phyloP scores from a whole-genome alignment of 805 yeast species.

The Soucietia sequanensis region DNA sequence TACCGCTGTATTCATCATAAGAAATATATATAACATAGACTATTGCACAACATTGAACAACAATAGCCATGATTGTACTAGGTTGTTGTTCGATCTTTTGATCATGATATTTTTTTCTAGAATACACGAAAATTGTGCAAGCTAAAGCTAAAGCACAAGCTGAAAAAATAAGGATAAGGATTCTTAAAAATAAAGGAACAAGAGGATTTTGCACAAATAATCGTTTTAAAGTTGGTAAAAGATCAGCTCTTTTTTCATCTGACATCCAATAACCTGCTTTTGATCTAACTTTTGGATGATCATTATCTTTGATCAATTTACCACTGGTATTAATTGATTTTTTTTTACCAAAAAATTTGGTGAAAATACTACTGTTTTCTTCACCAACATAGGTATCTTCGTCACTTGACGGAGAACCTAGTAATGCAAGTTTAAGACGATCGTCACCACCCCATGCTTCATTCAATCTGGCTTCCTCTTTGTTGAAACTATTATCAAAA shows the following conservation, averaged over 20 bases:
- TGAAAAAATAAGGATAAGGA: conserved; percentile 49
- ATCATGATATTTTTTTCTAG: conserved; percentile 32
- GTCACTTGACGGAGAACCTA: conserved; percentile 34
- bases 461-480: conserved; percentile 38
- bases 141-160: conserved; percentile 74
- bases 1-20: conserved; percentile 87
- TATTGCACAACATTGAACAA: conserved; percentile 76
- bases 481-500: conserved; percentile 21
- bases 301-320: conserved; percentile 29
- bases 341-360: conserved; percentile 1
- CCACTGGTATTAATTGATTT: conserved; percentile 8
- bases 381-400: conserved; percentile 23
- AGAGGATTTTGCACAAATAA: conserved; percentile 73
- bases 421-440: conserved; percentile 53
- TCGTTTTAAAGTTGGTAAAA: conserved; percentile 60
- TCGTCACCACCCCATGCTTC: conserved; percentile 72
- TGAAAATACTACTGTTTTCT: conserved; percentile 12
- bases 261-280: conserved; percentile 72
- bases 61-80: conserved; percentile 89
- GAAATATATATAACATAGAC: conserved; percentile 79
- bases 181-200: conserved; percentile 73
- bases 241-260: conserved; percentile 56
- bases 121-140: conserved; percentile 48
- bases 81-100: conserved; percentile 66
- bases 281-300: conserved; percentile 43